Conservation (phyloP, 805 yeast genomes). For the Metschnikowia rubicola region DNA sequence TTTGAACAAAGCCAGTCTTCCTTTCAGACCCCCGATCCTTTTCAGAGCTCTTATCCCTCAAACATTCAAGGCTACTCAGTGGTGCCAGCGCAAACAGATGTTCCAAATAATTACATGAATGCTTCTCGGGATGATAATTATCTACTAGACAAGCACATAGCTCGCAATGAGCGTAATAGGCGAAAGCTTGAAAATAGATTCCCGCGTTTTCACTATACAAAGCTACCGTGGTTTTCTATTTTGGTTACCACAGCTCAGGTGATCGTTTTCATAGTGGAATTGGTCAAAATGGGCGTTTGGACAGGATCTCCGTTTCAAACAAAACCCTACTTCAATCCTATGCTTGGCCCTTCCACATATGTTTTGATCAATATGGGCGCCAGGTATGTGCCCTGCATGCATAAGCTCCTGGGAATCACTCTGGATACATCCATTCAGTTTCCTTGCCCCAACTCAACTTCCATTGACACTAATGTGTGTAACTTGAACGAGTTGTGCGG, state of each 20-base stretch:
- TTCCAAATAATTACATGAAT: background rate
- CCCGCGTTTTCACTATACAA: constrained; percentile 22
- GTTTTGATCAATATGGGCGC: constrained; percentile 68
- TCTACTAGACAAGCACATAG: constrained; percentile 5
- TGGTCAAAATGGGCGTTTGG: constrained; percentile 50
- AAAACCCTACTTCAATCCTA: constrained; percentile 70
- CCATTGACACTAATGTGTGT: constrained; percentile 53
- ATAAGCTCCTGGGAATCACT: constrained; percentile 47
- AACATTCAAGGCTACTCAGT: constrained; percentile 6
- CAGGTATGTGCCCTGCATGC: constrained; percentile 70
- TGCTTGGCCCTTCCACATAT: constrained; percentile 73
- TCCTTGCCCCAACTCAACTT: constrained; percentile 71
- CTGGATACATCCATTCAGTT: constrained; percentile 42
- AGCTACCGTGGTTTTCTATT: constrained; percentile 40
- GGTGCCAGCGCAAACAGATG: background rate
- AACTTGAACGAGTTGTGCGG: constrained; percentile 59
- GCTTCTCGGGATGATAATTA: background rate
- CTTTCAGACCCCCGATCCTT: background rate
- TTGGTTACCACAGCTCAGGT: constrained; percentile 46
- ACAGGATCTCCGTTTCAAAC: constrained; percentile 69
- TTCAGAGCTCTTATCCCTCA: background rate
- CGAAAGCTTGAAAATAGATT: constrained; percentile 14
- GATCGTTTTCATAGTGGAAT: constrained; percentile 58
- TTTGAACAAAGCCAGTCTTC: constrained; percentile 1
- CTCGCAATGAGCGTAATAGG: constrained; percentile 14